Evolutionary conservation across 1,284 basidiomycete genomes (phyloP).

Genomic region (Cyathus pygmaeus): DNA sequence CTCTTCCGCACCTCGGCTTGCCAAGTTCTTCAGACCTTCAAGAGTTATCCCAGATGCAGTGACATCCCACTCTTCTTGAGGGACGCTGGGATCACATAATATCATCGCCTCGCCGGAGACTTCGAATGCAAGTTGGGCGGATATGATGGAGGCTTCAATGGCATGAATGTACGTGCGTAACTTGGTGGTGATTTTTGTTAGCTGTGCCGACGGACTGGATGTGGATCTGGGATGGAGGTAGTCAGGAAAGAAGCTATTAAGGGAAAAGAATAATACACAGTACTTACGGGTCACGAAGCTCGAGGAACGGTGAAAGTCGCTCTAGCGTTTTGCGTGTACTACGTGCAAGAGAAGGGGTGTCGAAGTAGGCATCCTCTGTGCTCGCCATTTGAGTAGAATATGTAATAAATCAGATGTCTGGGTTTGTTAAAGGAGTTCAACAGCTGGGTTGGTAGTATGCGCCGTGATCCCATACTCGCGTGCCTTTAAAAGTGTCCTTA

Average conservation of each 20-base stretch:
- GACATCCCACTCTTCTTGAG: constrained; percentile 18
- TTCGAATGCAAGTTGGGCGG: constrained; percentile 38
- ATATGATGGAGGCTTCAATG: constrained; percentile 45
- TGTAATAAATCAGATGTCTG: background rate
- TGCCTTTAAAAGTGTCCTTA: background rate
- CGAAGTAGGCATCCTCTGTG: background rate
- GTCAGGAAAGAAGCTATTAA: background rate
- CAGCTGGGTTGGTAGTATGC: no score
- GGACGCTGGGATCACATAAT: constrained; percentile 10
- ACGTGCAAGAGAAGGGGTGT: constrained; percentile 34
- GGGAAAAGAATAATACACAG: constrained; percentile 4
- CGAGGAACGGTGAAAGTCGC: constrained; percentile 46
- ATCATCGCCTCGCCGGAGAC: constrained; percentile 36
- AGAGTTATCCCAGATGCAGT: constrained; percentile 2
- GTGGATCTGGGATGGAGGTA: background rate
- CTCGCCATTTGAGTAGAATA: background rate
- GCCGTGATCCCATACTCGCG: no score
- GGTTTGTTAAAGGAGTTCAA: background rate
- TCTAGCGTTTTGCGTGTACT: constrained; percentile 47
- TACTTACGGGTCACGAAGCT: constrained; percentile 37
- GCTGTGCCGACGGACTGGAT: background rate
- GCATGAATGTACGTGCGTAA: constrained; percentile 38
- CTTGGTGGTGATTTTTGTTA: constrained; percentile 40
- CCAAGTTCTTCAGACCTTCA: constrained; percentile 11
- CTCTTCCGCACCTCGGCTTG: constrained; percentile 29